A percentile compares a stretch with the other conserved stretches of the same genome.
phyloP scores from a whole-genome alignment of 345 rosid genomes.

The Firmiana major region DNA sequence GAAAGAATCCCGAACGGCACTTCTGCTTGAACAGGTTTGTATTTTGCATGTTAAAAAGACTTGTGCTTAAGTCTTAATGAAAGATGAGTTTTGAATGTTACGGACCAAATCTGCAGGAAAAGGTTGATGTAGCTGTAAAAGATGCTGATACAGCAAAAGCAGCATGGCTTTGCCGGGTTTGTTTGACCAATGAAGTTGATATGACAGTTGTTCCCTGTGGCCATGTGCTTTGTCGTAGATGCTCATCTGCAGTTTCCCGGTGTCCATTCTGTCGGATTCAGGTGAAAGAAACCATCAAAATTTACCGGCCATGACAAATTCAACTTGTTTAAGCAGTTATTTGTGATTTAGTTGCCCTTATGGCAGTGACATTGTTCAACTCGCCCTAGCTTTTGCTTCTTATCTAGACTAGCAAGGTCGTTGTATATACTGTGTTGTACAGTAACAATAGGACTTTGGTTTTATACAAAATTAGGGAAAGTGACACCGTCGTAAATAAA shows the following conservation, averaged over 20 bases:
- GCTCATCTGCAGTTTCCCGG: constrained; percentile 59
- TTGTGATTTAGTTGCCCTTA: neutral
- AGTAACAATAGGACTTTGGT: no score
- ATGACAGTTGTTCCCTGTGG: no score
- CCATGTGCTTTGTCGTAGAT: neutral
- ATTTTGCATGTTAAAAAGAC: neutral
- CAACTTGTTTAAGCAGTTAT: neutral
- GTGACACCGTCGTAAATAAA: no score
- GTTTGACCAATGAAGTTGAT: constrained; percentile 65
- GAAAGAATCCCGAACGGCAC: constrained; percentile 70
- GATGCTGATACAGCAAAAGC: constrained; percentile 87
- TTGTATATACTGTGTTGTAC: no score
- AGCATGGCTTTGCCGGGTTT: constrained; percentile 84
- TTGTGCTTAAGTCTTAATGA: neutral
- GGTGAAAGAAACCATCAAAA: constrained; percentile 59
- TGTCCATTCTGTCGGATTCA: constrained; percentile 90
- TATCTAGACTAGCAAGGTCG: neutral
- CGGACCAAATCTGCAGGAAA: constrained; percentile 47
- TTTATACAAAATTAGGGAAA: no score
- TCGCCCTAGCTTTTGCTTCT: neutral
- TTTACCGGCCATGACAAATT: constrained; percentile 55
- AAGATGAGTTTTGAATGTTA: neutral
- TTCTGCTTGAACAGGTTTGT: constrained; percentile 82
- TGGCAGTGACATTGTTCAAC: no score
- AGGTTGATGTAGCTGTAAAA: constrained; percentile 58